These are phyloP conservation scores for Elsinoe arachidis DNA, from an alignment of 2,329 filamentous ascomycete species.

Conservation along the genomic window DNA sequence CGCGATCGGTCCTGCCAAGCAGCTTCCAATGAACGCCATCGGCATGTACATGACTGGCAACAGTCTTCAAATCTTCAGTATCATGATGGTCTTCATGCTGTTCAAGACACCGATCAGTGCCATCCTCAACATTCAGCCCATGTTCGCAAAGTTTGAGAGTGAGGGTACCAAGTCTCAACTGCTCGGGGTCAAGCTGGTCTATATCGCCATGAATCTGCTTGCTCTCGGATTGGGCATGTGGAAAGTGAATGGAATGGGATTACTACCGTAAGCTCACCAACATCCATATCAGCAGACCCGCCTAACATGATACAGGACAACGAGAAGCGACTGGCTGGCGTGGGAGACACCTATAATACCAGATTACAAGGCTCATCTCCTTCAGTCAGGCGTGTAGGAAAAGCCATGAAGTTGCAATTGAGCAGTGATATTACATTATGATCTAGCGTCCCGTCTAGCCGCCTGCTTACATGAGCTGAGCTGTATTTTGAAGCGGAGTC, in stretches of 20 bases:
- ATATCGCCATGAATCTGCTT: constrained; percentile 76
- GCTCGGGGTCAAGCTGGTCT: constrained; percentile 76
- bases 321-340: constrained; percentile 91
- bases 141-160: constrained; percentile 87
- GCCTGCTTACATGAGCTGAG: background rate
- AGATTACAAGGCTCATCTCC: constrained; percentile 49
- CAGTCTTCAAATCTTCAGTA: constrained; percentile 95
- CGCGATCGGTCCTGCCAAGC: constrained; percentile 85
- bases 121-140: constrained; percentile 69
- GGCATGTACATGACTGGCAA: constrained; percentile 99
- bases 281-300: background rate
- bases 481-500: background rate
- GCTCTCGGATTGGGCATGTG: constrained; percentile 80
- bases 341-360: constrained; percentile 75
- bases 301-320: constrained; percentile 56
- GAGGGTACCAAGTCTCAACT: constrained; percentile 65
- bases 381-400: constrained; percentile 14
- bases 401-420: background rate
- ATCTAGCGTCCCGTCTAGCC: background rate
- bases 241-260: constrained; percentile 95
- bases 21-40: constrained; percentile 93
- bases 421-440: background rate
- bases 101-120: constrained; percentile 94
- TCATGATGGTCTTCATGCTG: constrained; percentile 99
- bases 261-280: constrained; percentile 64